Evolutionary conservation across 768 basidiomycete genomes (phyloP), one percentile per base, ranked within the genome.

Genomic region (Agaricus subrufescens): DNA sequence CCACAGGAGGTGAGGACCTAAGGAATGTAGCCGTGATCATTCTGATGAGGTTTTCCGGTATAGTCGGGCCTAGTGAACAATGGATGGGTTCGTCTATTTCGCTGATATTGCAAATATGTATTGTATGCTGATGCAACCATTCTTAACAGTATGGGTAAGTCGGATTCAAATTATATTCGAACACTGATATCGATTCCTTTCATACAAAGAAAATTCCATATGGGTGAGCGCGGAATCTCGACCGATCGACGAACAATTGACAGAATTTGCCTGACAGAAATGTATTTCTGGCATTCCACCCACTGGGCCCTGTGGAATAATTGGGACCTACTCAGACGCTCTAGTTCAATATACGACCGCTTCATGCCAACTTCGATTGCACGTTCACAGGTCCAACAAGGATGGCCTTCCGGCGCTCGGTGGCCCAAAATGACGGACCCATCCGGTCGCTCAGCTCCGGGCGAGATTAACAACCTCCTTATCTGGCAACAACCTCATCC

Each of bases 351-450:
- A 8, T 84, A 83, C 63, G 60, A 69, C 6, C 72, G 74, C 3
- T 83, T 83, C 65, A 74, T 84, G 25, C 57, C 66, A 11, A 70
- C 70, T 37, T 77, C 82, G 11, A 68, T 81, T 38, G 47, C 64
- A 4, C 75, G 81, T 1, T 77, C 83, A 1, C 78, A 79, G 60
- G 67, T 75, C 2, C 81, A 83, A 65, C 74, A 85, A 63, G 75
- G 77, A 54, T 83, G 74, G 71, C 54, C 71, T 10, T 62, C 71
- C 7, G 83, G 83, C n/a, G 83, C 82, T 19, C 75, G 83, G 27
- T 83, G 81, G 82, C 76, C 80, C 7, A 85, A 85, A 64, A 83
- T 83, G 82, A 82, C 80, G 8, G 82, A 84, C 58, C 83, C 83
- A 0, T 72, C 75, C 0, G 83, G 83, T 7, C 76, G 82, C 15